These are phyloP conservation scores for Ceratocystis smalleyi DNA, from an alignment of 2,329 filamentous ascomycete genomes.

Conservation along the genomic window DNA sequence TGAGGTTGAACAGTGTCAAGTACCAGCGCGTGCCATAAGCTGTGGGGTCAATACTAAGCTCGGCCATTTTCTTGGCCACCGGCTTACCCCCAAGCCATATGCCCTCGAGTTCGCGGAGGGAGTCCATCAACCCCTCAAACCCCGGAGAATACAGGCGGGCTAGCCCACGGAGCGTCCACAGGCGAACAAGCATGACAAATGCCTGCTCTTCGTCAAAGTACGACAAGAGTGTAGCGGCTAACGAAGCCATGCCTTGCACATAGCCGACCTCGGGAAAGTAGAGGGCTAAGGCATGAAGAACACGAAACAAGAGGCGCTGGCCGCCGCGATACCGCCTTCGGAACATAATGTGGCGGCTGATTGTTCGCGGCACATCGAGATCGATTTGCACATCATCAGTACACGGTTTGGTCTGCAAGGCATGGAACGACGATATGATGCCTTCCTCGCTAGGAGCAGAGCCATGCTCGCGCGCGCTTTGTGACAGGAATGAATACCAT, in stretches of 20 bases:
- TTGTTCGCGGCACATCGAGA: conserved; percentile 86
- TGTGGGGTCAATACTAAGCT: conserved; percentile 68
- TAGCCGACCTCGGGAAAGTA: conserved; percentile 88
- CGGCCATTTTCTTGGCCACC: conserved; percentile 61
- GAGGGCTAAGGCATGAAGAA: conserved; percentile 78
- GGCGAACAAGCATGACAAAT: conserved; percentile 89
- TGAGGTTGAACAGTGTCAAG: conserved; percentile 91
- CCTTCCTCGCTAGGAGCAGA: conserved; percentile 51
- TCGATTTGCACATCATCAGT: conserved; percentile 95
- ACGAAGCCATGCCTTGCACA: conserved; percentile 91
- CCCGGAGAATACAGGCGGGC: conserved; percentile 70
- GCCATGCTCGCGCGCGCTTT: conserved; percentile 52
- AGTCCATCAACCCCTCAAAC: conserved; percentile 74
- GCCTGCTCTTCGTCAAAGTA: conserved; percentile 93
- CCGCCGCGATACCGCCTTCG: conserved; percentile 79
- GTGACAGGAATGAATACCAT: conserved; percentile 82
- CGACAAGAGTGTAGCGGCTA: conserved; percentile 82
- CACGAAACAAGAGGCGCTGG: conserved; percentile 79
- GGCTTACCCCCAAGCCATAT: conserved; percentile 67
- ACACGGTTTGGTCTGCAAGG: conserved; percentile 56
- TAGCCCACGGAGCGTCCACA: conserved; percentile 81
- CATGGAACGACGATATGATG: conserved; percentile 56
- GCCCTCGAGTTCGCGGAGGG: conserved; percentile 68
- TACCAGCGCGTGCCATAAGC: conserved; percentile 98
- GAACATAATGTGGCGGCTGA: conserved; percentile 96